Conservation (phyloP, 2,329 filamentous ascomycete species). For the Hirsutella minnesotensis region DNA sequence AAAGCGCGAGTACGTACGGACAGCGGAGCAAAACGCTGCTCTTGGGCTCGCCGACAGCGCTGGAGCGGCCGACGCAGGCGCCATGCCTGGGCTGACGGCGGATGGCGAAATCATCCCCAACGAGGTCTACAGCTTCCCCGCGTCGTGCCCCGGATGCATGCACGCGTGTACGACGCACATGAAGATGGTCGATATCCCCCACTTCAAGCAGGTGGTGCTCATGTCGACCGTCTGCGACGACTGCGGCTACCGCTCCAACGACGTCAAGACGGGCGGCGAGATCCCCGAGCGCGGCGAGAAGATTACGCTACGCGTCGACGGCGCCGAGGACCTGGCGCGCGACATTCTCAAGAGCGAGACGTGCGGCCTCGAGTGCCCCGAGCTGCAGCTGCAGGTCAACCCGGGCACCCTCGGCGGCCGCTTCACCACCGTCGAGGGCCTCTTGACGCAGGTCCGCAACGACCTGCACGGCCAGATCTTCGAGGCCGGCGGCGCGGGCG, state of each 20-base stretch:
- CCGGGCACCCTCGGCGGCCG: conserved; percentile 89
- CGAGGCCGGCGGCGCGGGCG: conserved; percentile 51
- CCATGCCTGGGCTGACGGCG: conserved; percentile 30
- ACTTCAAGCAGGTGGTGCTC: conserved; percentile 94
- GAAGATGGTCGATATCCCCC: conserved; percentile 97
- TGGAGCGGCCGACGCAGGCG: conserved; percentile 39
- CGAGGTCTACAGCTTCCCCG: conserved; percentile 86
- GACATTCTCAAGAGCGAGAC: conserved; percentile 96
- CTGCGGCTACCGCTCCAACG: conserved; percentile 90
- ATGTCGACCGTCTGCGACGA: conserved; percentile 89
- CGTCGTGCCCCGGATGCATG: conserved; percentile 82
- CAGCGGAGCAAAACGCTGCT: conserved; percentile 72
- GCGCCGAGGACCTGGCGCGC: conserved; percentile 62
- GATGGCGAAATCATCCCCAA: conserved; percentile 82
- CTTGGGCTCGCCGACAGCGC: conserved; percentile 63
- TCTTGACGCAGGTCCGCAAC: conserved; percentile 83
- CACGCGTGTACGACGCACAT: conserved; percentile 83
- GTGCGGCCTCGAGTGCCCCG: conserved; percentile 75
- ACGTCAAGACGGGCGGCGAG: conserved; percentile 93
- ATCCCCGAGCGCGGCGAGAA: conserved; percentile 77
- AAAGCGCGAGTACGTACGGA: conserved; percentile 73
- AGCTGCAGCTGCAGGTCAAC: conserved; percentile 78
- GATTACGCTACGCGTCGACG: conserved; percentile 65
- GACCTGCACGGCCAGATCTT: conserved; percentile 86
- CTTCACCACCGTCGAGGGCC: conserved; percentile 93